phyloP scores from a whole-genome alignment of 306 rosid species.

The Alnus rubra region DNA sequence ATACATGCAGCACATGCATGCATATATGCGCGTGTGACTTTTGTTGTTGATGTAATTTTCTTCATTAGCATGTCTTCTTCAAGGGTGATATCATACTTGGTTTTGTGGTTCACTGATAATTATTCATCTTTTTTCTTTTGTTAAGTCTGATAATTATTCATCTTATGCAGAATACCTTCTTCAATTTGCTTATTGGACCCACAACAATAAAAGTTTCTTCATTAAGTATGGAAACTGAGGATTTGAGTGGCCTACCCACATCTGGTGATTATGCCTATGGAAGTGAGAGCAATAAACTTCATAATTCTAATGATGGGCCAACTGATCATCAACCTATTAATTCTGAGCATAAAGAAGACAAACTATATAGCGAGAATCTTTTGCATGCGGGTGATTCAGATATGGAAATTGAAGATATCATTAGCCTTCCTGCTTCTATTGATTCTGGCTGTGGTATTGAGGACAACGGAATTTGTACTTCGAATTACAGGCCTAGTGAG shows the following conservation, averaged over 20 bases:
- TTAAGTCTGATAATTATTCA: not conserved
- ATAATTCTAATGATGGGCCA: slow-evolving; percentile 9
- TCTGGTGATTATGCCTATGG: slow-evolving; percentile 33
- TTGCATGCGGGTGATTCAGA: slow-evolving; percentile 28
- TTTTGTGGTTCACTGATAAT: slow-evolving; percentile 12
- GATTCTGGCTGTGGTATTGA: slow-evolving; percentile 26
- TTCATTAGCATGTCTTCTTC: not conserved
- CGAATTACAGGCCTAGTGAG: not conserved
- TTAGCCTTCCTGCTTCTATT: slow-evolving; percentile 23
- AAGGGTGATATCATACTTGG: not conserved
- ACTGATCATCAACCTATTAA: slow-evolving; percentile 26
- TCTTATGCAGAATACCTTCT: slow-evolving; percentile 21
- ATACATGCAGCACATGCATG: not conserved
- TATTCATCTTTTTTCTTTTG: not conserved
- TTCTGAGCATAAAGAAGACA: slow-evolving; percentile 32
- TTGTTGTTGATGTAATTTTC: not conserved
- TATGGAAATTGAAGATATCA: slow-evolving; percentile 48
- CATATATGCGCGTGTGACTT: not conserved
- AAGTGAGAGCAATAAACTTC: slow-evolving; percentile 30
- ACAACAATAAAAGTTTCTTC: slow-evolving; percentile 17
- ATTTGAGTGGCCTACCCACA: slow-evolving; percentile 34
- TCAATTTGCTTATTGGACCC: slow-evolving; percentile 18
- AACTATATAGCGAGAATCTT: slow-evolving; percentile 10
- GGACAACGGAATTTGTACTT: slow-evolving; percentile 10
- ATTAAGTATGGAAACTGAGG: slow-evolving; percentile 49